A percentile compares a stretch with the other conserved stretches of the same genome.
phyloP scores from a whole-genome alignment of 495 filamentous ascomycete species.

The Xylaria curta region DNA sequence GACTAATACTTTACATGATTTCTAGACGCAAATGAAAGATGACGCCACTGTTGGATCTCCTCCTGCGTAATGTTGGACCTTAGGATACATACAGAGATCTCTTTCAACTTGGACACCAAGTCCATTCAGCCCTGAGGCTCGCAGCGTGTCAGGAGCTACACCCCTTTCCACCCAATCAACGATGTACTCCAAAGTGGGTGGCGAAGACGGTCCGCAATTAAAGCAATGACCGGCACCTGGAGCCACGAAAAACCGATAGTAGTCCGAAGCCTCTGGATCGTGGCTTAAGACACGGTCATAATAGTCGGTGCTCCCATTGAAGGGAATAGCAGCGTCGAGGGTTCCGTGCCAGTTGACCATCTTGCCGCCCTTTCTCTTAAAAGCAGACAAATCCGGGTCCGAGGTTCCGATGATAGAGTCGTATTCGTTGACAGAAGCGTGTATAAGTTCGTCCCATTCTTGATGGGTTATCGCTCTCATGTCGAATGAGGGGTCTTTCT shows the following conservation, averaged over 20 bases:
- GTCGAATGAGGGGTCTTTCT: conserved; percentile 24
- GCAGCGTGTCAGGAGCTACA: conserved; percentile 40
- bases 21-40: conserved; percentile 19
- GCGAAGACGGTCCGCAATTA: conserved; percentile 29
- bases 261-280: conserved; percentile 32
- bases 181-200: conserved; percentile 37
- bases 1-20: too few species aligned
- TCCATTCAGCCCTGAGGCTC: conserved; percentile 26
- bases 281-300: conserved; percentile 41
- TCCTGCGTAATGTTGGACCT: conserved; percentile 23
- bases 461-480: conserved; percentile 18
- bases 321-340: conserved; percentile 32
- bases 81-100: conserved; percentile 30
- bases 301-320: conserved; percentile 38
- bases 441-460: conserved; percentile 13
- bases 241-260: conserved; percentile 43
- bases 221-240: conserved; percentile 43
- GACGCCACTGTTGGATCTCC: conserved; percentile 14
- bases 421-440: conserved; percentile 31
- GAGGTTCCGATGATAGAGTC: conserved; percentile 43
- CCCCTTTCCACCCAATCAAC: conserved; percentile 52
- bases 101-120: conserved; percentile 24
- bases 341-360: conserved; percentile 53
- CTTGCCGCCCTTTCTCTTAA: conserved; percentile 44
- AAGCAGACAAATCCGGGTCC: conserved; percentile 48